These are phyloP conservation scores for Arthrocladium fulminans DNA, from an alignment of 2,329 filamentous ascomycete species.

Conservation along the genomic window DNA sequence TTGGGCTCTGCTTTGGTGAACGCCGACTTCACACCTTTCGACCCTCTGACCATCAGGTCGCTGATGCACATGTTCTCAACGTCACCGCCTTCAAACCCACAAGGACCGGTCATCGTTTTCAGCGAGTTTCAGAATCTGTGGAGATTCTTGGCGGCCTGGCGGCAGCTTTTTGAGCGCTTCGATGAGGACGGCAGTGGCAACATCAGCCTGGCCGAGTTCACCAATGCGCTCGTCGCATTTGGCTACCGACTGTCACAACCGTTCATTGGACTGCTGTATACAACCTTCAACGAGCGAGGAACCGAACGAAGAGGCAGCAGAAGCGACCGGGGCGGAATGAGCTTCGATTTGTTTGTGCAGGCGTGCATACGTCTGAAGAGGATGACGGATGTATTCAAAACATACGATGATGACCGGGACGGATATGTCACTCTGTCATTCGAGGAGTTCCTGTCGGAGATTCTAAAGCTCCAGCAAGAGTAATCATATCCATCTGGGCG, in stretches of 20 bases:
- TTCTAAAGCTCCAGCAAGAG: slow-evolving; percentile 20
- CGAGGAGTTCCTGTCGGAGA: slow-evolving; percentile 62
- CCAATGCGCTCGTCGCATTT: slow-evolving; percentile 82
- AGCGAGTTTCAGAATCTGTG: slow-evolving; percentile 94
- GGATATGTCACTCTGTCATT: slow-evolving; percentile 81
- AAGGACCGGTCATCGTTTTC: slow-evolving; percentile 74
- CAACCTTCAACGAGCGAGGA: slow-evolving; percentile 62
- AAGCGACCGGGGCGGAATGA: slow-evolving; percentile 53
- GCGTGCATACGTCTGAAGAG: slow-evolving; percentile 92
- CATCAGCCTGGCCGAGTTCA: slow-evolving; percentile 80
- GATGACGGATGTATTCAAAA: slow-evolving; percentile 99
- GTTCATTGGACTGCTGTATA: slow-evolving; percentile 79
- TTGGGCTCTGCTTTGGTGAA: slow-evolving; percentile 88
- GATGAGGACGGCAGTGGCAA: slow-evolving; percentile 79
- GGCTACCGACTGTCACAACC: slow-evolving; percentile 78
- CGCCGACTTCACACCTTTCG: slow-evolving; percentile 90
- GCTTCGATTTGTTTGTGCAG: slow-evolving; percentile 96
- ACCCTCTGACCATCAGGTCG: slow-evolving; percentile 89
- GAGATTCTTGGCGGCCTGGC: slow-evolving; percentile 92
- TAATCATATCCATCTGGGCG: slow-evolving; percentile 2
- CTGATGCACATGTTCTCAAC: slow-evolving; percentile 92
- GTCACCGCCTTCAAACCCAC: slow-evolving; percentile 16
- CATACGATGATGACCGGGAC: slow-evolving; percentile 93
- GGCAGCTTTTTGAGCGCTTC: slow-evolving; percentile 88
- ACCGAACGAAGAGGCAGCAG: slow-evolving; percentile 34